A percentile compares a stretch with the other conserved stretches of the same genome.
phyloP scores from a whole-genome alignment of 2,329 filamentous ascomycete genomes.

The Cercospora brassicicola region DNA sequence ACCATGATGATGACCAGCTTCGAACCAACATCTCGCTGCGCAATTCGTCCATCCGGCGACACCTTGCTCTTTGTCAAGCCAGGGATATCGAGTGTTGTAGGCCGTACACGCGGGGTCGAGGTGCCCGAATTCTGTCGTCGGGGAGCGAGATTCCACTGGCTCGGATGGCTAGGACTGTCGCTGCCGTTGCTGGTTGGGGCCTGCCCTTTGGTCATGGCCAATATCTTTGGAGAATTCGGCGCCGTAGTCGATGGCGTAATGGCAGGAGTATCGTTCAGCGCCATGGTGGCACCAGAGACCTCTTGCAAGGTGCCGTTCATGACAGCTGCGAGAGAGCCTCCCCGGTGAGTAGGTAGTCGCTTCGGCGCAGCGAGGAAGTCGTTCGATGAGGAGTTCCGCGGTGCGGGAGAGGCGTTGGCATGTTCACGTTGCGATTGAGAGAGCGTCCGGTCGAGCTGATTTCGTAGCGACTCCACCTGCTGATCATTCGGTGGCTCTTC shows the following conservation, averaged over 20 bases:
- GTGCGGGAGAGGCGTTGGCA: constrained; percentile 7
- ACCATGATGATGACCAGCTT: constrained; percentile 99
- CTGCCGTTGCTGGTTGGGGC: constrained; percentile 20
- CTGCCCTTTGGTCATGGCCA: constrained; percentile 25
- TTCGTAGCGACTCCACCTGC: constrained; percentile 35
- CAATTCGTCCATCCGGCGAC: constrained; percentile 92
- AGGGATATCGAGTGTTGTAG: constrained; percentile 94
- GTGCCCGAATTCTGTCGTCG: constrained; percentile 69
- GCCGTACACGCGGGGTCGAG: constrained; percentile 78
- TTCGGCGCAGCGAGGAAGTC: constrained; percentile 14
- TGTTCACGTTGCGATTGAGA: constrained; percentile 14
- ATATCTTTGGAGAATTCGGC: constrained; percentile 51
- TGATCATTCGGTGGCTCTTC: constrained; percentile 27
- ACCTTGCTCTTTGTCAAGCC: constrained; percentile 93
- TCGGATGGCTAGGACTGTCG: constrained; percentile 30
- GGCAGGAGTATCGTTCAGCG: constrained; percentile 63
- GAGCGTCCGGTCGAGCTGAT: constrained; percentile 36
- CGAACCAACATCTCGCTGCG: constrained; percentile 87
- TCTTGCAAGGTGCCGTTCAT: constrained; percentile 32
- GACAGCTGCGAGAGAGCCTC: constrained; percentile 31
- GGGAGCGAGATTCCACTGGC: constrained; percentile 59
- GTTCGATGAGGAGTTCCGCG: constrained; percentile 10
- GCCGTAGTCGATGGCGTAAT: constrained; percentile 50
- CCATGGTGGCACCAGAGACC: constrained; percentile 35
- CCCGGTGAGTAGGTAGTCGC: constrained; percentile 13